Conservation (phyloP, 129 eudicot species). For the Arctium lappa region DNA sequence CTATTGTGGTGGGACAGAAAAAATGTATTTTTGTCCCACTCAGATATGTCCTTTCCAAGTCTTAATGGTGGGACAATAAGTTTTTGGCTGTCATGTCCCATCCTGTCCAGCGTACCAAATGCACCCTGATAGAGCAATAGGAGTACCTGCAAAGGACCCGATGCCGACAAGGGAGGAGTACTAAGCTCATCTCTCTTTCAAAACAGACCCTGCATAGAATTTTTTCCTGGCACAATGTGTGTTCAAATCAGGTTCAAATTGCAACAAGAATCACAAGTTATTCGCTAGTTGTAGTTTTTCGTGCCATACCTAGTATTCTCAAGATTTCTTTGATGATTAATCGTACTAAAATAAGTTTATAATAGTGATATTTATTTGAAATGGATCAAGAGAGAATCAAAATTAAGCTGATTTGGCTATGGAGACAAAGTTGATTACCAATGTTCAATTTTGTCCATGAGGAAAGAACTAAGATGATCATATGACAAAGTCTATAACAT, state of each 20-base stretch:
- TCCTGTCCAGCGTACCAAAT: not conserved
- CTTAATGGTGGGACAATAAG: not conserved
- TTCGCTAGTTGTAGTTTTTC: not conserved
- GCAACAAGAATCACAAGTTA: conserved; percentile 4
- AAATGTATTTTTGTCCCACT: not conserved
- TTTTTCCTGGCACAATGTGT: conserved; percentile 59
- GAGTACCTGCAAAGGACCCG: conserved; percentile 81
- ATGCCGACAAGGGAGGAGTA: conserved; percentile 82
- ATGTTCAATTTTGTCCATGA: too few species aligned
- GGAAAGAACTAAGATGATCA: too few species aligned
- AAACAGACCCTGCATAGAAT: conserved; percentile 91
- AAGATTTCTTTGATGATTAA: not conserved
- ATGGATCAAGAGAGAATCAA: not conserved
- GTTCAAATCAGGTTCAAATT: conserved; percentile 8
- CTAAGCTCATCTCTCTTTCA: conserved; percentile 76
- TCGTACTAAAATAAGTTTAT: not conserved
- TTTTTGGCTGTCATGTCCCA: not conserved
- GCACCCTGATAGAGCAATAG: not conserved
- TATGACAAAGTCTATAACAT: too few species aligned
- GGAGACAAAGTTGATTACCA: too few species aligned
- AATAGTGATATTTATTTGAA: not conserved
- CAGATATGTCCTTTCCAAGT: not conserved
- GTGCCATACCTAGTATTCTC: not conserved
- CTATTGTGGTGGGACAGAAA: not conserved
- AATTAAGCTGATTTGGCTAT: too few species aligned